Percentiles rank a stretch among this genome's conserved stretches.
Evolutionary conservation across 306 rosid species (phyloP).

Genomic region (Medicago ruthenica): DNA sequence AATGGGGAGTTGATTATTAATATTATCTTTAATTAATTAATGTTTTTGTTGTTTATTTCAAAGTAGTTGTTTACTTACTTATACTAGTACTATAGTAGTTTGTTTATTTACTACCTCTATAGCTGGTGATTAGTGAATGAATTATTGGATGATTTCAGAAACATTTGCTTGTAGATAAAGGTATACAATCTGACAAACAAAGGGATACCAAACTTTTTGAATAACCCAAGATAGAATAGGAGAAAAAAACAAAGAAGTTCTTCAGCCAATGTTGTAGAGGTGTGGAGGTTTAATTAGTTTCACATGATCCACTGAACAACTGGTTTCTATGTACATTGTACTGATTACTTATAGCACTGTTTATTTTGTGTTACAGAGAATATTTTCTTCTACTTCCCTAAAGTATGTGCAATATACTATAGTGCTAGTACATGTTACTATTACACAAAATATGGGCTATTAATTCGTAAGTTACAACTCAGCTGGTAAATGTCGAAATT

Average conservation of each 20-base stretch:
- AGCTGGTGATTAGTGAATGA: slow-evolving; percentile 9
- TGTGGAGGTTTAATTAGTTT: background rate
- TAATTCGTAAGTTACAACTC: background rate
- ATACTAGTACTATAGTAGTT: background rate
- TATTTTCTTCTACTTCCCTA: background rate
- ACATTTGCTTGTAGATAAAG: slow-evolving; percentile 35
- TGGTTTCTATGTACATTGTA: background rate
- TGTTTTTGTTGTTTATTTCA: background rate
- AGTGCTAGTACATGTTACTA: background rate
- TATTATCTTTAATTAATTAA: background rate
- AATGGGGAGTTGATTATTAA: background rate
- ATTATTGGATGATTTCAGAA: background rate
- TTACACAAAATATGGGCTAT: background rate
- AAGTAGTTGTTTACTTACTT: background rate
- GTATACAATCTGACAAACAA: slow-evolving; percentile 10
- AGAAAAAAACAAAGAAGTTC: background rate
- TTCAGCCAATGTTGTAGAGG: background rate
- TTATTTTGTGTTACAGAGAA: background rate
- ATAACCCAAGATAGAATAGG: background rate
- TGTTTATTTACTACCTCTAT: background rate
- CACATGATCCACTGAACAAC: background rate
- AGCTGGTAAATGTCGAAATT: no score
- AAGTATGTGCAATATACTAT: background rate
- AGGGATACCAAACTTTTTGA: slow-evolving; percentile 8
- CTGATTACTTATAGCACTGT: background rate